A percentile compares a stretch with the other conserved stretches of the same genome.
Evolutionary conservation across 306 rosid genomes (phyloP).

Genomic region (Prunus mume): DNA sequence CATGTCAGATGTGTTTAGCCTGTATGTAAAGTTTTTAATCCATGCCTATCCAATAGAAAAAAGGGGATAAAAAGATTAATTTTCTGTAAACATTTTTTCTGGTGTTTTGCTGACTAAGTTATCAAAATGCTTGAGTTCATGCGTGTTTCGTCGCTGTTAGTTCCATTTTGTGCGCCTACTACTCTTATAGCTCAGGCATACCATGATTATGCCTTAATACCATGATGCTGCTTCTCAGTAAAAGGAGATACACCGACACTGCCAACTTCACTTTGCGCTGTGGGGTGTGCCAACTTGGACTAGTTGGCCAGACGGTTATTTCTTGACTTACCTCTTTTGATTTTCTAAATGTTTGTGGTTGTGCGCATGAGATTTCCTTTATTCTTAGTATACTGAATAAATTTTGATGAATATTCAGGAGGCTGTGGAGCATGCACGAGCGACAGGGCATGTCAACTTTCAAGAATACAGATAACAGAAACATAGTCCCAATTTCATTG

Average conservation of each 20-base stretch:
- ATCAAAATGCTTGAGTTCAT: not conserved
- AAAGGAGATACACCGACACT: constrained; percentile 81
- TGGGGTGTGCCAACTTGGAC: constrained; percentile 97
- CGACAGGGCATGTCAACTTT: constrained; percentile 92
- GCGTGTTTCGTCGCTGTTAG: not conserved
- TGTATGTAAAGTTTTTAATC: not conserved
- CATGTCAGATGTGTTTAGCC: not conserved
- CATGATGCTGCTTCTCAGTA: constrained; percentile 43
- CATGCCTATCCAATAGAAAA: not conserved
- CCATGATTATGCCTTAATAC: not conserved
- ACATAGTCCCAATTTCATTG: constrained; percentile 14
- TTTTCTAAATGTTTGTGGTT: not conserved
- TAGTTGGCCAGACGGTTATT: constrained; percentile 79
- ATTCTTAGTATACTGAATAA: not conserved
- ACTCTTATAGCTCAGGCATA: not conserved
- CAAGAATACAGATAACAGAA: constrained; percentile 74
- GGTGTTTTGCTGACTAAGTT: not conserved
- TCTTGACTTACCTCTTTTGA: constrained; percentile 3
- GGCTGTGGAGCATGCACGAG: constrained; percentile 84
- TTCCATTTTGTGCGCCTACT: not conserved
- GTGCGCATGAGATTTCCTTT: not conserved
- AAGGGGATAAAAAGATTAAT: not conserved
- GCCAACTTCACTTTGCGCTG: constrained; percentile 93
- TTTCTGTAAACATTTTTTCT: not conserved
- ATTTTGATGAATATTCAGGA: constrained; percentile 50